Percentiles rank a stretch among this genome's conserved stretches.
Evolutionary conservation across 2,329 filamentous ascomycete genomes (phyloP).

Genomic region (Harringtonia aguacate): DNA sequence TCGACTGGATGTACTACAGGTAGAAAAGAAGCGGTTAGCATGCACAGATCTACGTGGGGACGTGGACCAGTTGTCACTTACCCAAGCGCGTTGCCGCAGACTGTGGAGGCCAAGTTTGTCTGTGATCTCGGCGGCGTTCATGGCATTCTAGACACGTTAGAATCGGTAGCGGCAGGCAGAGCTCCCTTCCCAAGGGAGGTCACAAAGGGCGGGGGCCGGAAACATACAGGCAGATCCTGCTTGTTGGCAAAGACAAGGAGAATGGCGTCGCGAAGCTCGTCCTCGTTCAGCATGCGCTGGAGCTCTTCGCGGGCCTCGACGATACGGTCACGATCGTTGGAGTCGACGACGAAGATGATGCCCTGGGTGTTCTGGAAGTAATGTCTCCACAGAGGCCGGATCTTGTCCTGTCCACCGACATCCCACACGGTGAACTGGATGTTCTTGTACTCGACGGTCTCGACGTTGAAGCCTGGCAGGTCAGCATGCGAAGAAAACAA

Average conservation of each 20-base stretch:
- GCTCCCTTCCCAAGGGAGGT: no score
- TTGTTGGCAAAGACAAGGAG: constrained; percentile 99
- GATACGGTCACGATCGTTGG: constrained; percentile 96
- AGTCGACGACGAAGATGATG: constrained; percentile 99
- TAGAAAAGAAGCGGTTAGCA: constrained; percentile 4
- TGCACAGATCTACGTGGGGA: not conserved
- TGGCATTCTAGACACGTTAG: constrained; percentile 63
- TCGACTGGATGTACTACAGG: constrained; percentile 92
- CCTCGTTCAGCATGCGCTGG: constrained; percentile 97
- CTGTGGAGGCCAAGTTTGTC: constrained; percentile 99
- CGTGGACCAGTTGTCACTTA: constrained; percentile 51
- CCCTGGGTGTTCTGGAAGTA: constrained; percentile 99
- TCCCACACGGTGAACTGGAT: constrained; percentile 99
- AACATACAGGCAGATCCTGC: constrained; percentile 91
- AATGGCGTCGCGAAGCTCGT: constrained; percentile 94
- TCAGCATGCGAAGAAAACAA: not conserved
- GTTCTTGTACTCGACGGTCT: constrained; percentile 99
- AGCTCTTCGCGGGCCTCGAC: constrained; percentile 94
- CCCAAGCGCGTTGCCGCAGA: constrained; percentile 97
- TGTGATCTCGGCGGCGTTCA: constrained; percentile 99
- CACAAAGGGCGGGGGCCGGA: not conserved
- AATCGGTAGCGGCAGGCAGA: no score
- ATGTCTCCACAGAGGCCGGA: constrained; percentile 97
- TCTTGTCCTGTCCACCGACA: constrained; percentile 99
- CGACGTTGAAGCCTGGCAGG: constrained; percentile 85